Conservation (phyloP, 2,329 filamentous ascomycete genomes). For the Verticillium nubilum region DNA sequence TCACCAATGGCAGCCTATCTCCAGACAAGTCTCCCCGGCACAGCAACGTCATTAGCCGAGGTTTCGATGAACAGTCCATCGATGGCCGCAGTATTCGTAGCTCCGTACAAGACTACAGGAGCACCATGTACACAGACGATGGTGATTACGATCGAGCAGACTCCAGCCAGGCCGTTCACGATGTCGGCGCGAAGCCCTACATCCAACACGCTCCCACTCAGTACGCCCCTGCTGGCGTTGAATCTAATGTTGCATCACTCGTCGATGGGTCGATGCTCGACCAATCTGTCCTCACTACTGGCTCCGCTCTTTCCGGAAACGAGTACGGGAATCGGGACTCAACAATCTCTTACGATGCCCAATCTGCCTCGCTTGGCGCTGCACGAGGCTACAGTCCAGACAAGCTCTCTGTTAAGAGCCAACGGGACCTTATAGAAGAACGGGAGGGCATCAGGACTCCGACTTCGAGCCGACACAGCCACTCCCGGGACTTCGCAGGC, state of each 20-base stretch:
- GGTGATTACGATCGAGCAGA: conserved; percentile 55
- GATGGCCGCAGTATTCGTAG: conserved; percentile 52
- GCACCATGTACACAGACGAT: conserved; percentile 44
- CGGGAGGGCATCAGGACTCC: conserved; percentile 30
- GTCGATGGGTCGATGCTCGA: conserved; percentile 67
- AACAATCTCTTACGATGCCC: conserved; percentile 26
- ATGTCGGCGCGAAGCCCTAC: conserved; percentile 67
- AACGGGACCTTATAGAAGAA: conserved; percentile 32
- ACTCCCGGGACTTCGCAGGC: conserved; percentile 40
- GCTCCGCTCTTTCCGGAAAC: conserved; percentile 26
- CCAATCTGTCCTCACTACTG: conserved; percentile 61
- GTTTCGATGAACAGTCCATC: conserved; percentile 44
- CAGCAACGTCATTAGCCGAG: conserved; percentile 41
- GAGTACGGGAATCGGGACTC: conserved; percentile 38
- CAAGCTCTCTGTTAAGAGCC: conserved; percentile 35
- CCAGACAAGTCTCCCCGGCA: conserved; percentile 46
- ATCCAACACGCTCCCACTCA: conserved; percentile 51
- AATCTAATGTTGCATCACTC: conserved; percentile 87
- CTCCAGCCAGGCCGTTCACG: conserved; percentile 65
- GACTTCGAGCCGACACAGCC: conserved; percentile 27
- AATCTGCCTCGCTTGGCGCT: conserved; percentile 19
- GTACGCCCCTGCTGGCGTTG: conserved; percentile 60
- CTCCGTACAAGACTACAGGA: conserved; percentile 50
- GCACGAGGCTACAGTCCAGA: conserved; percentile 31
- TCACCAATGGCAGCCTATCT: conserved; percentile 55